These are phyloP conservation scores for Diaporthe sp. DNA, from an alignment of 2,329 filamentous ascomycete species.

Conservation along the genomic window DNA sequence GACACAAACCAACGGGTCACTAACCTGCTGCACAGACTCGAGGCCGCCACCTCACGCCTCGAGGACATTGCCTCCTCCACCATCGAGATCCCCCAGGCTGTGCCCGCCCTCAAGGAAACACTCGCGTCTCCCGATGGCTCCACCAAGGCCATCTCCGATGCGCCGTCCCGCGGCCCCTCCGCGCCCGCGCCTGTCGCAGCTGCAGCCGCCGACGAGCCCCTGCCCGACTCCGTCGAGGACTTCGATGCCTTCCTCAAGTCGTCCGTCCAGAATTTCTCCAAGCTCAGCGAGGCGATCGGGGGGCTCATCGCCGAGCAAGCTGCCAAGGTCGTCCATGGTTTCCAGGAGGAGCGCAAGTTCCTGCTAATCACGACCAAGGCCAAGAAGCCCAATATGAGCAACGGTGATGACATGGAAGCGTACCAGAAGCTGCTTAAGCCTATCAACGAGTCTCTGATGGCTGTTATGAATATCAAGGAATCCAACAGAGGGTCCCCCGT, in stretches of 20 bases:
- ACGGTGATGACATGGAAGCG: conserved; percentile 66
- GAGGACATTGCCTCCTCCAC: conserved; percentile 93
- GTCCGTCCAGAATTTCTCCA: conserved; percentile 81
- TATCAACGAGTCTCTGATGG: conserved; percentile 83
- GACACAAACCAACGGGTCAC: conserved; percentile 49
- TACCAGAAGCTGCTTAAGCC: conserved; percentile 86
- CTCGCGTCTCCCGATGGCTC: conserved; percentile 47
- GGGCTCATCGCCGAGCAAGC: conserved; percentile 83
- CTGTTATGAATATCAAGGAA: conserved; percentile 84
- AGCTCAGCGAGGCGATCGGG: conserved; percentile 81
- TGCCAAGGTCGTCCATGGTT: conserved; percentile 69
- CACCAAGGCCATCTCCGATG: conserved; percentile 45
- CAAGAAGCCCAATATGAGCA: conserved; percentile 82
- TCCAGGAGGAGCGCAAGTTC: conserved; percentile 88
- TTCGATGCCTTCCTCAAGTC: conserved; percentile 83
- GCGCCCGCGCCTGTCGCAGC: conserved; percentile 9
- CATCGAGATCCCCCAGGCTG: conserved; percentile 66
- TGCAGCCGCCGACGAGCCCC: conserved; percentile 57
- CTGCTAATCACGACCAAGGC: conserved; percentile 89
- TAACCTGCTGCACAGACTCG: conserved; percentile 77
- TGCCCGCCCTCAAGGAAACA: conserved; percentile 55
- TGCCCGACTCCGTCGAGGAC: conserved; percentile 85
- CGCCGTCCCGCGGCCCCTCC: conserved; percentile 52
- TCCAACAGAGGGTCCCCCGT: conserved; percentile 79
- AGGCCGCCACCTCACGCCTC: conserved; percentile 94